phyloP scores from a whole-genome alignment of 441 rosid species.

The Gossypium lobatum region DNA sequence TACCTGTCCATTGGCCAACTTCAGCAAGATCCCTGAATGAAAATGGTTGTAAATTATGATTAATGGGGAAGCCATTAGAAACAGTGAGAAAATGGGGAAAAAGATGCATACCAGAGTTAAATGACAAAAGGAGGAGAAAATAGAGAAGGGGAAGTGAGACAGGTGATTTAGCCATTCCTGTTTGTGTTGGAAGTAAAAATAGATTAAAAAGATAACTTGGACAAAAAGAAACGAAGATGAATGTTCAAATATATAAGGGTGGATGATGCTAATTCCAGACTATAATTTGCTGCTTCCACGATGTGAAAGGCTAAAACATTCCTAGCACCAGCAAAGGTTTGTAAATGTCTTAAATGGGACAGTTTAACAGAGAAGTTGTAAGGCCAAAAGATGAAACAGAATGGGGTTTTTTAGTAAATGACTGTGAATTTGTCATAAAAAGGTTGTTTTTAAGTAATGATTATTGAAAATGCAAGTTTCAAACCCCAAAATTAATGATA shows the following conservation, averaged over 20 bases:
- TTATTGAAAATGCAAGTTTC: background rate
- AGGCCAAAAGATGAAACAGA: background rate
- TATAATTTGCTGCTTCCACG: background rate
- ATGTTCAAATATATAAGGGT: background rate
- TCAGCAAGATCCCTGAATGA: constrained; percentile 3
- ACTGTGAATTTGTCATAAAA: background rate
- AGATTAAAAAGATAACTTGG: background rate
- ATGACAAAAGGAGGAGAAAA: constrained; percentile 1
- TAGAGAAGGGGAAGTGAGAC: background rate
- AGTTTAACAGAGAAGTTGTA: background rate
- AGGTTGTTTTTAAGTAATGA: background rate
- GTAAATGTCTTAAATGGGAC: background rate
- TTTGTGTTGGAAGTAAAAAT: background rate
- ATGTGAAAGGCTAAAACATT: background rate
- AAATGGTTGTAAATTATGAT: background rate
- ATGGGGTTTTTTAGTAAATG: background rate
- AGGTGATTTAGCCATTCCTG: background rate
- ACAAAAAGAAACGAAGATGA: background rate
- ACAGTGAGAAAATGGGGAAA: background rate
- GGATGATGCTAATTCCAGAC: background rate
- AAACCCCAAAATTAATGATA: background rate
- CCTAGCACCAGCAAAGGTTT: background rate
- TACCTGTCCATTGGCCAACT: constrained; percentile 10
- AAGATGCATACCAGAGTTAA: background rate
- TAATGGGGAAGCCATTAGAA: background rate